Conservation (phyloP, 129 eudicot genomes). For the Flaveria trinervia region DNA sequence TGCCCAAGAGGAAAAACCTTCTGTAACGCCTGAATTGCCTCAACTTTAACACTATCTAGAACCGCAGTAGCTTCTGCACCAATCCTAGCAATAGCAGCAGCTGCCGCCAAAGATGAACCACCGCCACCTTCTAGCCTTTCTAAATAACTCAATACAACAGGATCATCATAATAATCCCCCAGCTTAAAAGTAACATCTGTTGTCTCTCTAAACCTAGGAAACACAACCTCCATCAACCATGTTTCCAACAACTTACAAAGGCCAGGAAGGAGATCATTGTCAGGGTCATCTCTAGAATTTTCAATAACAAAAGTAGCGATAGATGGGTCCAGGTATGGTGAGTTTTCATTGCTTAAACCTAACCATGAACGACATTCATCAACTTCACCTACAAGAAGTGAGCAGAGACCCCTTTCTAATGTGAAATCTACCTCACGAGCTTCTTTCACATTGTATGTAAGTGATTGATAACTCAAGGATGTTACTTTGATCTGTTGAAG, state of each 20-base stretch:
- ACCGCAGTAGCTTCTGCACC: slow-evolving; percentile 99
- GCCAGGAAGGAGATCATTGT: slow-evolving; percentile 83
- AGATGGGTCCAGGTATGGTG: slow-evolving; percentile 82
- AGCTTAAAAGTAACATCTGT: slow-evolving; percentile 66
- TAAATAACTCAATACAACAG: slow-evolving; percentile 75
- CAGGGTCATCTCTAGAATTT: slow-evolving; percentile 70
- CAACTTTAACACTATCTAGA: slow-evolving; percentile 70
- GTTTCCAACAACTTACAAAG: slow-evolving; percentile 90
- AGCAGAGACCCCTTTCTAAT: slow-evolving; percentile 87
- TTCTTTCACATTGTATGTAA: slow-evolving; percentile 45
- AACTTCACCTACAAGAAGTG: slow-evolving; percentile 90
- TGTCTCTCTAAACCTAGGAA: slow-evolving; percentile 91
- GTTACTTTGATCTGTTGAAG: slow-evolving; percentile 85
- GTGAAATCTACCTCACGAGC: slow-evolving; percentile 79
- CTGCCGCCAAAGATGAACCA: slow-evolving; percentile 90
- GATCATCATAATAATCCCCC: slow-evolving; percentile 97
- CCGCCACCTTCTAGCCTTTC: slow-evolving; percentile 81
- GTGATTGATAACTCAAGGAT: slow-evolving; percentile 48
- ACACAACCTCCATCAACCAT: slow-evolving; percentile 94
- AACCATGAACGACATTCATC: slow-evolving; percentile 91
- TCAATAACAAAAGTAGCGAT: slow-evolving; percentile 72
- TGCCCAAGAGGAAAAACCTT: slow-evolving; percentile 81
- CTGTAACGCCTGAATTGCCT: slow-evolving; percentile 79
- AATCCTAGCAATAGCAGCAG: slow-evolving; percentile 89
- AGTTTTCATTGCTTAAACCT: slow-evolving; percentile 70